Evolutionary conservation across 163 green algal genomes (phyloP).

Genomic region (Scenedesmus sp.): DNA sequence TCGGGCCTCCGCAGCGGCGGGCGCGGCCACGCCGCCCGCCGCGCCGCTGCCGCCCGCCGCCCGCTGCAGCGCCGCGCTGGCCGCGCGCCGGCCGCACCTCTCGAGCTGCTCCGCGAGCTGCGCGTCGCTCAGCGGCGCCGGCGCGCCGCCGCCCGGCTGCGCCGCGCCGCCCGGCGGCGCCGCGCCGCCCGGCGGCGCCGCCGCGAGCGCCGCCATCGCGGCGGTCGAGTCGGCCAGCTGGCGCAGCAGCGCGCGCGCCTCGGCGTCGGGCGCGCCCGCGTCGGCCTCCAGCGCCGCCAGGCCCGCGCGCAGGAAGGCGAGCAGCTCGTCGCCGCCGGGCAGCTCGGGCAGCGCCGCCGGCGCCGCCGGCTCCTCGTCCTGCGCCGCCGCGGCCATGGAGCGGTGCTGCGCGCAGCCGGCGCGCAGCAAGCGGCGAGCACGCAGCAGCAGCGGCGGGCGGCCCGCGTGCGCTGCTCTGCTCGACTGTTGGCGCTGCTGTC

Average conservation of each 20-base stretch:
- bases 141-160: no score
- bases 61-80: no score
- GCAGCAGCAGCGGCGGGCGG: background rate
- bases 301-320: constrained; percentile 9
- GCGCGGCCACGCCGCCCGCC: no score
- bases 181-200: no score
- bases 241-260: constrained; percentile 9
- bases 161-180: background rate
- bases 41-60: no score
- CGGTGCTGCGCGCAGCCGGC: background rate
- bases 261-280: constrained; percentile 4
- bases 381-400: no score
- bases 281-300: constrained; percentile 8
- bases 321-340: constrained; percentile 8
- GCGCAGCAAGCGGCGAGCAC: background rate
- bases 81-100: no score
- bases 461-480: background rate
- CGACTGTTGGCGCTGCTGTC: background rate
- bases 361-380: no score
- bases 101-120: constrained; percentile 33
- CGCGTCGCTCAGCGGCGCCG: background rate
- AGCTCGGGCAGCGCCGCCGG: constrained; percentile 14
- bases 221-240: constrained; percentile 1
- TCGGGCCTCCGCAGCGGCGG: no score
- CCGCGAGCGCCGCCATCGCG: background rate